Evolutionary conservation across 2,329 filamentous ascomycete species (phyloP), one percentile per base, ranked within the genome.

Genomic region (Fusarium bulbicola): DNA sequence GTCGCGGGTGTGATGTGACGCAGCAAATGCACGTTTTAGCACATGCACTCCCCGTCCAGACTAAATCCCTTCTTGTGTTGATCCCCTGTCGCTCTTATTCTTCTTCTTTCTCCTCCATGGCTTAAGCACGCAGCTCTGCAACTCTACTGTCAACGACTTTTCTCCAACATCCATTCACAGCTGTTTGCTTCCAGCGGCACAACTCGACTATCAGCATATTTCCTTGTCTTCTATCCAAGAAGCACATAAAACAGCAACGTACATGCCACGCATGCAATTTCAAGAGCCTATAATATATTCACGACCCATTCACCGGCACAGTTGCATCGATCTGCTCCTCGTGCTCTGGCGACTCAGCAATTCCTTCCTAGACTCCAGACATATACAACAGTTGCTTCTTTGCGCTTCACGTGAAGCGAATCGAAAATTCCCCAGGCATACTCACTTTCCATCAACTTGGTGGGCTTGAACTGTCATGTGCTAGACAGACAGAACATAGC

Each of bases 1-100:
- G 70, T 63, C 61, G 63, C 39, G 63, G 59, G 49, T 62, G 61
- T 73, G 71, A 74, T 72, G 71, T 74, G 71, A 74, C 65, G 59
- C 71, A 73, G 61, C 59, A 37, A 66, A 54, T 73, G 66, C 67
- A 74, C 54, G 59, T 64, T 56, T 73, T 71, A 63, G 70, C 71
- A 73, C 71, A 72, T 74, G 71, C 67, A 66, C 63, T 63, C 39
- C 67, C 68, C 47, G 21, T 68, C 37, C 59, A 53, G 70, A 71
- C 53, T 56, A 61, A 45, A 57, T 61, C 46, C 39, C 46, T 72
- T 53, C 45, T 59, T 43, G 64, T 68, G 24, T 69, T 40, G 50
- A 59, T 74, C 59, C 71, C 67, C 71, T 73, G 66, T 74, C 63
- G 43, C 67, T 74, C 71, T 72, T 59, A 36, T 67, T 67, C 32